A percentile compares a stretch with the other conserved stretches of the same genome.
Conservation (phyloP, 805 yeast species). For the Wickerhamomyces subpelliculosus region DNA sequence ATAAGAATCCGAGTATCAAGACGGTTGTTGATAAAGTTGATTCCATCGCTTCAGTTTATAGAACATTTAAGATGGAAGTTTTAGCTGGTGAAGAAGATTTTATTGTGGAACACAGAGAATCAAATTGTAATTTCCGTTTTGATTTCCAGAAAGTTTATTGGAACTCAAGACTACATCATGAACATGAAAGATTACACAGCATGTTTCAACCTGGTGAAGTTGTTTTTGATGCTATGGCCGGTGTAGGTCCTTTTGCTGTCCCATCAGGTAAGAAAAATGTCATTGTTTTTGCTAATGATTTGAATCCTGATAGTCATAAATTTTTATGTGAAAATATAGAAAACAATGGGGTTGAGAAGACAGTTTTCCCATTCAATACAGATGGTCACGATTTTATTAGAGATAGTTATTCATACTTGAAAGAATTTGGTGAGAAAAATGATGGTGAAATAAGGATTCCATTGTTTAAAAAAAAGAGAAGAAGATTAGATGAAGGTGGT, state of each 20-base stretch:
- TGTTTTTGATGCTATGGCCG: constrained; percentile 94
- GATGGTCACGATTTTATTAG: constrained; percentile 83
- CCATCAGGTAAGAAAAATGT: constrained; percentile 88
- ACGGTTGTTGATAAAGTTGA: constrained; percentile 93
- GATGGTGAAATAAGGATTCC: constrained; percentile 30
- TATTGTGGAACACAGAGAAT: constrained; percentile 79
- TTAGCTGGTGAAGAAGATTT: constrained; percentile 79
- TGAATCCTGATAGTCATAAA: constrained; percentile 80
- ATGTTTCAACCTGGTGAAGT: constrained; percentile 59
- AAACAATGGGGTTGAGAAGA: constrained; percentile 52
- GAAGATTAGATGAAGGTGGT: constrained; percentile 31
- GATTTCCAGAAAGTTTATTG: constrained; percentile 94
- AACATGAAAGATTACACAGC: constrained; percentile 75
- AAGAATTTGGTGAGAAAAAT: constrained; percentile 36
- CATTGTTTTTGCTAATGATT: constrained; percentile 83
- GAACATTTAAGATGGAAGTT: constrained; percentile 92
- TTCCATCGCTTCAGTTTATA: constrained; percentile 75
- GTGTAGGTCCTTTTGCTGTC: constrained; percentile 96
- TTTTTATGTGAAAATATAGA: constrained; percentile 60
- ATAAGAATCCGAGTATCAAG: constrained; percentile 63
- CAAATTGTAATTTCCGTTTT: constrained; percentile 78
- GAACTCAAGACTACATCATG: constrained; percentile 93
- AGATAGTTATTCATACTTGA: constrained; percentile 45
- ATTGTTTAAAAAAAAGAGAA: constrained; percentile 31
- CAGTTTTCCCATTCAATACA: constrained; percentile 57